Evolutionary conservation across 2,329 filamentous ascomycete species (phyloP).

Genomic region (Clonostachys solani): DNA sequence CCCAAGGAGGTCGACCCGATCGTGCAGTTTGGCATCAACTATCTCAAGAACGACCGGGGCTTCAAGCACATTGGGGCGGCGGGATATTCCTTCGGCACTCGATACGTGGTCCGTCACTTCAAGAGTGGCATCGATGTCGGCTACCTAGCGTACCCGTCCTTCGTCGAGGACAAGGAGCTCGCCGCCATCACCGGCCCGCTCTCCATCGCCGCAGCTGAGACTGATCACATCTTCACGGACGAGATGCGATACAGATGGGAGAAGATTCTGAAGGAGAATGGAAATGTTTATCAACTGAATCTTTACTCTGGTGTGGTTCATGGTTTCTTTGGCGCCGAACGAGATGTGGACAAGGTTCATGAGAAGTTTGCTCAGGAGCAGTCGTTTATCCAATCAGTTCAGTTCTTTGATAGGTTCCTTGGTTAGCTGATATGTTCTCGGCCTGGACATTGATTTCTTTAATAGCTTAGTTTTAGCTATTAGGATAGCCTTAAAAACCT

Average conservation of each 20-base stretch:
- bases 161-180: conserved; percentile 56
- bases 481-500: too few relatives aligned
- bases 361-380: conserved; percentile 72
- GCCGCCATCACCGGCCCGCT: conserved; percentile 50
- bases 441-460: too few relatives aligned
- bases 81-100: conserved; percentile 62
- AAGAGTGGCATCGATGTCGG: conserved; percentile 50
- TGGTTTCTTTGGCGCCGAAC: conserved; percentile 65
- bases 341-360: conserved; percentile 44
- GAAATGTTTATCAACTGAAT: conserved; percentile 61
- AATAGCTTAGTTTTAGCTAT: too few relatives aligned
- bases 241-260: conserved; percentile 54
- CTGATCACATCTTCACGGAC: conserved; percentile 53
- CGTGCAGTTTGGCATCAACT: conserved; percentile 38
- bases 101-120: conserved; percentile 68
- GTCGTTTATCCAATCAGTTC: conserved; percentile 71
- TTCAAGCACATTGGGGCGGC: conserved; percentile 48
- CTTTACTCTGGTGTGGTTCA: conserved; percentile 67
- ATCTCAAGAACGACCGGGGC: conserved; percentile 46
- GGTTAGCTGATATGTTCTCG: too few relatives aligned
- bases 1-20: conserved; percentile 23
- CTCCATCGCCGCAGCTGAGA: conserved; percentile 60
- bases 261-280: conserved; percentile 48
- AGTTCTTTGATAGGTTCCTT: conserved; percentile 63
- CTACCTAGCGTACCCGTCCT: conserved; percentile 61